Conservation (phyloP, 495 filamentous ascomycete genomes). For the Clavariopsis aquatica region DNA sequence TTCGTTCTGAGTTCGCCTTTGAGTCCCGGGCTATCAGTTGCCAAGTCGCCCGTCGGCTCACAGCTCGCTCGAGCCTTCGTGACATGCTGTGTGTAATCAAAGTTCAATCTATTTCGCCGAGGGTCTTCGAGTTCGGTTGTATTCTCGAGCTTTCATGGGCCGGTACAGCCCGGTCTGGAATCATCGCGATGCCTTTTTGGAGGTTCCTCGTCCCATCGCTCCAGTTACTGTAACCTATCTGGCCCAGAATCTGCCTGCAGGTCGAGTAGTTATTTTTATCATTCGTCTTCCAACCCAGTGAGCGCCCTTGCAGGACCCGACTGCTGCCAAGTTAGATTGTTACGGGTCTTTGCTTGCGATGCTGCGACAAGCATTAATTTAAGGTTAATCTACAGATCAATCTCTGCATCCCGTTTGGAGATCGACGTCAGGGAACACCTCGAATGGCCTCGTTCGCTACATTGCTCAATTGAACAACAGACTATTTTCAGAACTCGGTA, state of each 20-base stretch:
- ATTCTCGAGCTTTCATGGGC: constrained; percentile 1
- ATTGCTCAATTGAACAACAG: constrained; percentile 6
- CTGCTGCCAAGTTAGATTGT: constrained; percentile 25
- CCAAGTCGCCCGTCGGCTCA: constrained; percentile 29
- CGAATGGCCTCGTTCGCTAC: constrained; percentile 22
- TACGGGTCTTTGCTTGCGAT: constrained; percentile 7
- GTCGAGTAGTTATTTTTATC: constrained; percentile 34
- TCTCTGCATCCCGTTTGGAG: constrained; percentile 37
- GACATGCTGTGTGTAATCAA: constrained; percentile 30
- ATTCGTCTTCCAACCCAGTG: constrained; percentile 4
- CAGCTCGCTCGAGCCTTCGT: constrained; percentile 6
- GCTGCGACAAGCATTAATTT: constrained; percentile 40
- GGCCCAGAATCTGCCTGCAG: constrained; percentile 27
- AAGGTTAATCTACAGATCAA: constrained; percentile 42
- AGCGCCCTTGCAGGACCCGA: constrained; percentile 33
- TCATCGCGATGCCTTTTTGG: constrained; percentile 24
- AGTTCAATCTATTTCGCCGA: constrained; percentile 27
- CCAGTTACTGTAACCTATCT: constrained; percentile 4
- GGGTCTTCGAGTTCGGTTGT: constrained; percentile 12
- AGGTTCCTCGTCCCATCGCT: constrained; percentile 11
- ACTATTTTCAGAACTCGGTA: constrained; percentile 40
- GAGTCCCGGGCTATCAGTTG: not conserved
- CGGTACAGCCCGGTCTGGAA: constrained; percentile 28
- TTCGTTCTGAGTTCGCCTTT: not conserved
- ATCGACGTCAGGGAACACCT: constrained; percentile 32